Conservation (phyloP, 306 rosid species). For the Phaseolus lunatus region DNA sequence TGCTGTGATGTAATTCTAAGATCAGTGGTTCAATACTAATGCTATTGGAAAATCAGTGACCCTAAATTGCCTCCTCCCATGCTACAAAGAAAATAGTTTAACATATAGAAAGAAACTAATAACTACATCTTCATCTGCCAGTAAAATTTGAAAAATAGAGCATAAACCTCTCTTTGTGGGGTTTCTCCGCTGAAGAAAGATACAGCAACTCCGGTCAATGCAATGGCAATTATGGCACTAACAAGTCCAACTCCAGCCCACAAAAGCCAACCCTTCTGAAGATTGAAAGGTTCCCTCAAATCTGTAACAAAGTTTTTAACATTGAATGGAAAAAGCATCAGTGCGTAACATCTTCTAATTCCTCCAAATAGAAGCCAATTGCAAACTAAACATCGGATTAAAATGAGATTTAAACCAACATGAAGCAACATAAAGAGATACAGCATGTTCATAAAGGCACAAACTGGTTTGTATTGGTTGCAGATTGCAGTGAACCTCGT, state of each 20-base stretch:
- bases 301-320: conserved; percentile 60
- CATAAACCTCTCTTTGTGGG: conserved; percentile 84
- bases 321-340: conserved; percentile 30
- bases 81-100: conserved; percentile 9
- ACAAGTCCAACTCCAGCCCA: conserved; percentile 95
- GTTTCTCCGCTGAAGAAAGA: conserved; percentile 72
- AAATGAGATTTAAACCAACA: conserved; percentile 28
- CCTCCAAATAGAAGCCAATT: conserved; percentile 30
- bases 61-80: conserved; percentile 16
- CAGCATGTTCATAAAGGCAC: background rate
- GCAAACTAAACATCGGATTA: conserved; percentile 22
- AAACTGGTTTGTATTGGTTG: background rate
- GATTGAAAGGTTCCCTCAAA: conserved; percentile 79
- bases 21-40: conserved; percentile 16
- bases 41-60: conserved; percentile 8
- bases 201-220: conserved; percentile 71
- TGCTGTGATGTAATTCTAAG: conserved; percentile 5
- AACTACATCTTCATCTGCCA: conserved; percentile 28
- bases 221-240: conserved; percentile 77
- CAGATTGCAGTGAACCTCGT: conserved; percentile 13
- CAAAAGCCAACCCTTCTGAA: conserved; percentile 91
- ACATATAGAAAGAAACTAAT: background rate
- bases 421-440: background rate
- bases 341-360: conserved; percentile 25
- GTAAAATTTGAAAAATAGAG: conserved; percentile 29